Evolutionary conservation across 345 rosid genomes (phyloP), one percentile per base, ranked within the genome.

Genomic region (Pugionium dolabratum): DNA sequence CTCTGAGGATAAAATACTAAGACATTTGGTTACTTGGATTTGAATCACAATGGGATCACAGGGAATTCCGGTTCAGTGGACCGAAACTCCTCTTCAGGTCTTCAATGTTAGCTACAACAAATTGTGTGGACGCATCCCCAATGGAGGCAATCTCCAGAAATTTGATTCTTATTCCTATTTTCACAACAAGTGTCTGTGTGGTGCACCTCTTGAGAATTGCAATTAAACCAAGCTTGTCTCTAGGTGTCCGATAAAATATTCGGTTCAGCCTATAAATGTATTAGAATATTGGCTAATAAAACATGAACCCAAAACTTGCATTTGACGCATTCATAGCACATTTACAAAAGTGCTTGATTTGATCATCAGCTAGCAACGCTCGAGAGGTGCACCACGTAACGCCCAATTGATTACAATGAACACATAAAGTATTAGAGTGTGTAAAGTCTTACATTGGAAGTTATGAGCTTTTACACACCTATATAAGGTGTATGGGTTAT

Each of bases 151-250:
- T 56, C 54, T 89, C 75, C 89, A 89, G 84, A 76, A 59, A 2
- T 79, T 89, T 54, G 93, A 78, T 64, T 62, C 63, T 58, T 66
- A 76, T 7, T 2, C 79, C 0, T 89, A 84, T 63, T 66, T 83
- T 67, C 96, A 87, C 59, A 92, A 87, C 36, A 59, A 71, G 68
- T 92, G 98, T 79, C 65, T 92, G 77, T 89, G 96, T 46, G 98
- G 95, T 11, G 76, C 82, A 25, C 98, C 95, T 5, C 92, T 91
- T 31, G 51, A 32, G 0, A 69, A 40, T 69, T 82, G 89, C 77
- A 75, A 81, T 68, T 40, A 74, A 62, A 62, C 37, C 44, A 54
- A 54, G 54, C 36, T 64, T 30, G 9, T 63, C 69, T 53, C 40
- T 40, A 31, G 3, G 18, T 39, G 11, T 50, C 5, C 7, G 0